Evolutionary conservation across 1,139 yeast species (phyloP).

Genomic region (Candida sanyaensis): DNA sequence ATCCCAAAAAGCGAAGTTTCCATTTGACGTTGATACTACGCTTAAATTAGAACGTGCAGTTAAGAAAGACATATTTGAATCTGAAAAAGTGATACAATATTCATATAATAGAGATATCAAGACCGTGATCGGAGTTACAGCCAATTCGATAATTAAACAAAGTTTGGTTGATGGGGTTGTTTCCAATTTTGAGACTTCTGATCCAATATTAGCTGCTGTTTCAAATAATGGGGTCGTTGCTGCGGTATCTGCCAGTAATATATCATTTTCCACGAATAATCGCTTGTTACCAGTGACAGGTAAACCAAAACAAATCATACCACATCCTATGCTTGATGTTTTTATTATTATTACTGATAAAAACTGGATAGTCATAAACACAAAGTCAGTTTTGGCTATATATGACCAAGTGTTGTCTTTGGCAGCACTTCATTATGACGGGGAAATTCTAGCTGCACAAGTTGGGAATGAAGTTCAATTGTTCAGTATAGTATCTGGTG

Average conservation of each 20-base stretch:
- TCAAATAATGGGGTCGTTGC: constrained; percentile 8
- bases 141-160: constrained; percentile 1
- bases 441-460: constrained; percentile 58
- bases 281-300: constrained; percentile 6
- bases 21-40: constrained; percentile 20
- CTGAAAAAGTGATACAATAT: background rate
- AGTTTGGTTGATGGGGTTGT: background rate
- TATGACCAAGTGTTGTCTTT: background rate
- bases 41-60: background rate
- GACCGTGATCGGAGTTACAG: background rate
- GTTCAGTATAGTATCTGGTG: constrained; percentile 22
- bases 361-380: constrained; percentile 8
- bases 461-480: constrained; percentile 17
- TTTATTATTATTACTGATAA: constrained; percentile 8
- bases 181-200: background rate
- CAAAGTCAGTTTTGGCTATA: constrained; percentile 2
- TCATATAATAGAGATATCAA: constrained; percentile 1
- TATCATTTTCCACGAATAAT: constrained; percentile 8
- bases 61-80: background rate
- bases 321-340: constrained; percentile 13
- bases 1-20: constrained; percentile 37
- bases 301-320: constrained; percentile 4
- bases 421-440: constrained; percentile 65
- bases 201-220: background rate
- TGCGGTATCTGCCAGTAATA: background rate